phyloP scores from a whole-genome alignment of 2,329 filamentous ascomycete genomes.

The Fusarium ramigenum region DNA sequence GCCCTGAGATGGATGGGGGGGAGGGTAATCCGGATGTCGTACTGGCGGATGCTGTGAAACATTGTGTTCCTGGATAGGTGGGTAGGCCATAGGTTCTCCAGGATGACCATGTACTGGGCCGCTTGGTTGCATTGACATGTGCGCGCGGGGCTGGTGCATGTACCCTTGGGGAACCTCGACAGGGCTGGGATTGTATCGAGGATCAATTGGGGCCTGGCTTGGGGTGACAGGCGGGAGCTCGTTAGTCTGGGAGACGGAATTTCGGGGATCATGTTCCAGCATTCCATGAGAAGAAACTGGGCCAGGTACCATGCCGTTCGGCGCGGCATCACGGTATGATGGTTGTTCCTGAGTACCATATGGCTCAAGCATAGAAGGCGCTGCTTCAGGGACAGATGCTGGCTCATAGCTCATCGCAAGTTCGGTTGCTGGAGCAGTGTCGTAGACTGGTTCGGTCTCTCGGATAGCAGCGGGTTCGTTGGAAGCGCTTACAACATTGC shows the following conservation, averaged over 20 bases:
- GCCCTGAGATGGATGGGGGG: slow-evolving; percentile 38
- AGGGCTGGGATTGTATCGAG: slow-evolving; percentile 35
- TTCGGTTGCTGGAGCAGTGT: neutral
- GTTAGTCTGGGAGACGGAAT: slow-evolving; percentile 34
- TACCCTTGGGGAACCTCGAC: slow-evolving; percentile 41
- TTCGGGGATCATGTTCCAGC: slow-evolving; percentile 35
- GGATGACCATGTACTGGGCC: slow-evolving; percentile 38
- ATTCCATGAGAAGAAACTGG: slow-evolving; percentile 10
- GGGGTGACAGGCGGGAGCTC: slow-evolving; percentile 37
- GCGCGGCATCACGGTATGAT: slow-evolving; percentile 11
- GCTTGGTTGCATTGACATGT: slow-evolving; percentile 38
- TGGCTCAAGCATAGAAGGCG: slow-evolving; percentile 8
- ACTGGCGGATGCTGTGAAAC: slow-evolving; percentile 40
- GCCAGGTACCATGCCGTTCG: slow-evolving; percentile 9
- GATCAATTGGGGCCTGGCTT: slow-evolving; percentile 36
- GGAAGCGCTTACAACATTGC: slow-evolving; percentile 45
- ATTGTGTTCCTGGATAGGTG: slow-evolving; percentile 40
- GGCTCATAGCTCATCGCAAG: slow-evolving; percentile 15
- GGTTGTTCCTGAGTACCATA: slow-evolving; percentile 13
- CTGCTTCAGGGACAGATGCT: slow-evolving; percentile 9
- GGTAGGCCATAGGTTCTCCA: slow-evolving; percentile 39
- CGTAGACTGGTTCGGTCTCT: slow-evolving; percentile 4
- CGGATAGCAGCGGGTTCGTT: slow-evolving; percentile 26
- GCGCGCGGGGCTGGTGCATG: slow-evolving; percentile 40
- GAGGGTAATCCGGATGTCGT: slow-evolving; percentile 44